Evolutionary conservation across 2,329 filamentous ascomycete species (phyloP).

Genomic region (Atkinsonella hypoxylon): DNA sequence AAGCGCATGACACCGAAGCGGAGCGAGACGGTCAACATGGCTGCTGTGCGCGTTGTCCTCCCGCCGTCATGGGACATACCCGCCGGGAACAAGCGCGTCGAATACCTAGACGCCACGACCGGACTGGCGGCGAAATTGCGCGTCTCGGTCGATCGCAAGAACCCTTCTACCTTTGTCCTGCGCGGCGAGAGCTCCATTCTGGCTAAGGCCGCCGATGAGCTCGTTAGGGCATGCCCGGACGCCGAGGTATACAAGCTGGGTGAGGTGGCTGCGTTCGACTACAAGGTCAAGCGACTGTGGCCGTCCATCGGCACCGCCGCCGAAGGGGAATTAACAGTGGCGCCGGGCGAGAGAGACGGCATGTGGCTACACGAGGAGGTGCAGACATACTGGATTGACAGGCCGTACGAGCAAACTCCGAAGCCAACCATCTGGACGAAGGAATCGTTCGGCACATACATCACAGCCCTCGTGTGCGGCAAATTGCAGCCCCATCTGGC

Average conservation of each 20-base stretch:
- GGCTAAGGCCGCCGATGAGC: conserved; percentile 22
- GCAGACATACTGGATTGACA: conserved; percentile 17
- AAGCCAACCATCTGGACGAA: conserved; percentile 29
- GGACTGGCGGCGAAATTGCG: conserved; percentile 21
- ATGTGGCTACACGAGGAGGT: conserved; percentile 25
- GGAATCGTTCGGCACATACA: conserved; percentile 29
- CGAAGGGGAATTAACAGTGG: conserved; percentile 14
- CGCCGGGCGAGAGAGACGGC: conserved; percentile 12
- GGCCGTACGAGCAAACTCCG: conserved; percentile 26
- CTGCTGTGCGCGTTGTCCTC: conserved; percentile 24
- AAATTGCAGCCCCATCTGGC: conserved; percentile 22
- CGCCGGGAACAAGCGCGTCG: conserved; percentile 20
- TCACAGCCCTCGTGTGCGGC: conserved; percentile 28
- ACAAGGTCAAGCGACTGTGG: conserved; percentile 24
- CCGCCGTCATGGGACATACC: conserved; percentile 23
- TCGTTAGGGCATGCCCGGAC: conserved; percentile 18
- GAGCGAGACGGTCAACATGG: conserved; percentile 20
- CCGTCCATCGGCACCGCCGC: conserved; percentile 19
- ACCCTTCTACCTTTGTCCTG: conserved; percentile 20
- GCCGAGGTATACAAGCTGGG: conserved; percentile 25
- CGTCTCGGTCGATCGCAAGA: conserved; percentile 20
- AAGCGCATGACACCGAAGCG: conserved; percentile 23
- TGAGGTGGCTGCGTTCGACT: conserved; percentile 22
- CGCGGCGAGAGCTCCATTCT: conserved; percentile 20
- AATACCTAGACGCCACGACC: conserved; percentile 23